phyloP scores from a whole-genome alignment of 768 basidiomycete species.

The Boletellus ananas region DNA sequence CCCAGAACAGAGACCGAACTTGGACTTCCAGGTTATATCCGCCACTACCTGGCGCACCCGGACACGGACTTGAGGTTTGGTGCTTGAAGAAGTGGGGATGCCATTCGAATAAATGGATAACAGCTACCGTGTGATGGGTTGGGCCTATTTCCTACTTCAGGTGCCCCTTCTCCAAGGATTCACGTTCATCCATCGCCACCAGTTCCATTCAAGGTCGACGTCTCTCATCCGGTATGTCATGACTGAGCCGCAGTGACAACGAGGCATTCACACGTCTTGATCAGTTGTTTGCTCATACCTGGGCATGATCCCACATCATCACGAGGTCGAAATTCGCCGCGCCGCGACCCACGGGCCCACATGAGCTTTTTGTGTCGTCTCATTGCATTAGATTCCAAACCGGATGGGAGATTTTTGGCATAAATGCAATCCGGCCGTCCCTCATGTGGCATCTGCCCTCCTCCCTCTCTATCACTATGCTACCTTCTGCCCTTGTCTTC shows the following conservation, averaged over 20 bases:
- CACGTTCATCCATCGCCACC: neutral
- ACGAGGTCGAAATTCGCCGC: neutral
- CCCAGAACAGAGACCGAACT: too few relatives aligned
- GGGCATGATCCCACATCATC: neutral
- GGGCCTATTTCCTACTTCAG: too few relatives aligned
- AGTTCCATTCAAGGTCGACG: neutral
- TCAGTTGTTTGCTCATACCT: neutral
- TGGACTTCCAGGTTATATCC: too few relatives aligned
- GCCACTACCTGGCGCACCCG: too few relatives aligned
- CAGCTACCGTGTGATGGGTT: neutral
- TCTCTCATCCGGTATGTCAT: neutral
- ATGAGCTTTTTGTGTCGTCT: neutral
- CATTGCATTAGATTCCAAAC: neutral
- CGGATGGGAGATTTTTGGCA: neutral
- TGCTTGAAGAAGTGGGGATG: neutral
- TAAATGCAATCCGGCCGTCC: constrained; percentile 11
- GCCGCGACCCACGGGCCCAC: neutral
- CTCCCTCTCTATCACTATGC: constrained; percentile 10
- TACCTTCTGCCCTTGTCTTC: constrained; percentile 15
- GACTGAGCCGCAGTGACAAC: neutral
- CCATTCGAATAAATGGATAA: neutral
- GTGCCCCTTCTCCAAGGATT: neutral
- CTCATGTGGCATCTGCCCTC: neutral
- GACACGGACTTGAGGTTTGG: neutral
- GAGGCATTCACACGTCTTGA: neutral